Conservation (phyloP, 1,139 yeast genomes). For the Candida mesenterica region DNA sequence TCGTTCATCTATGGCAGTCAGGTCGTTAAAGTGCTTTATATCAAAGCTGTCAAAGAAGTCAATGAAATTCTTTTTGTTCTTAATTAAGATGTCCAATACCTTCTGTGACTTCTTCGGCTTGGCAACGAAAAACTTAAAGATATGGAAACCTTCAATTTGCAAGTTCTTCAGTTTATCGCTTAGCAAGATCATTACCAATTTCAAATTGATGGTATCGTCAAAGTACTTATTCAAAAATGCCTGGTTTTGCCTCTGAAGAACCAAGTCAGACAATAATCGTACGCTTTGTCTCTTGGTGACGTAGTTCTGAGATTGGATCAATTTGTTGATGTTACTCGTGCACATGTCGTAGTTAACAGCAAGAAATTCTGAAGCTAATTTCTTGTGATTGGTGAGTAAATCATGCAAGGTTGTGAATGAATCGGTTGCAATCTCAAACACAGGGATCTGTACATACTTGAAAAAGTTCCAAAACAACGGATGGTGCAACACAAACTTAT, state of each 20-base stretch:
- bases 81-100: slow-evolving; percentile 74
- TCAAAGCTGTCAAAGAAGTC: slow-evolving; percentile 69
- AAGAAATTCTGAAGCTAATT: slow-evolving; percentile 69
- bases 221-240: slow-evolving; percentile 73
- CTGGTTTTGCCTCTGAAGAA: slow-evolving; percentile 73
- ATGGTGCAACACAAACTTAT: slow-evolving; percentile 52
- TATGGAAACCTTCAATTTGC: slow-evolving; percentile 88
- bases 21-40: slow-evolving; percentile 61
- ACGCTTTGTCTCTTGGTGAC: slow-evolving; percentile 92
- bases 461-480: slow-evolving; percentile 79
- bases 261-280: slow-evolving; percentile 70
- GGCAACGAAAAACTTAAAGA: slow-evolving; percentile 90
- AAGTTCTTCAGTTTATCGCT: slow-evolving; percentile 88
- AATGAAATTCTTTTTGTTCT: slow-evolving; percentile 76
- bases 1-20: slow-evolving; percentile 72
- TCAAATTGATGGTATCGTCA: slow-evolving; percentile 76
- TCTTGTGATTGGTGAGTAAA: slow-evolving; percentile 66
- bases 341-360: slow-evolving; percentile 53
- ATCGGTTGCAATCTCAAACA: slow-evolving; percentile 89
- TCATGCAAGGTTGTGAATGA: slow-evolving; percentile 77
- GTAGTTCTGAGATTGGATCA: slow-evolving; percentile 76
- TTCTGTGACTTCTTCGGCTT: slow-evolving; percentile 87
- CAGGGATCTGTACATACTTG: slow-evolving; percentile 68
- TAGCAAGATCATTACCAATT: slow-evolving; percentile 78
- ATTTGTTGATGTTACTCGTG: slow-evolving; percentile 58